These are phyloP conservation scores for Eutrema yunnanense DNA, from an alignment of 345 rosid genomes.

Conservation along the genomic window DNA sequence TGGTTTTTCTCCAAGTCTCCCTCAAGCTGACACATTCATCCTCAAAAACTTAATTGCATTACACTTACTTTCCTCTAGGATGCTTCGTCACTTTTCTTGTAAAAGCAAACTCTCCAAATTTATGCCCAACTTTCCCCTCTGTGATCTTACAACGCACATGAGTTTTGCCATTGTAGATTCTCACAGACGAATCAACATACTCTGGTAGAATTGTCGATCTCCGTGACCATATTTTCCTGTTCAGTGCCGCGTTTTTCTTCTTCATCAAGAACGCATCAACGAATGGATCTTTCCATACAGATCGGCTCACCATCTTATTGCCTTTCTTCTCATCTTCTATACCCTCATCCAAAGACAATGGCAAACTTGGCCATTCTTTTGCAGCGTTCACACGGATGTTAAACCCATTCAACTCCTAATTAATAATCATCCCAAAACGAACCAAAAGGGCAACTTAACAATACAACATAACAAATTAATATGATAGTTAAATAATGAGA, in stretches of 20 bases:
- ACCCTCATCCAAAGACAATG: conserved; percentile 22
- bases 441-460: neutral
- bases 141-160: conserved; percentile 44
- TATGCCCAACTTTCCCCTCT: conserved; percentile 44
- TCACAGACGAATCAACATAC: conserved; percentile 32
- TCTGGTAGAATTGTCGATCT: conserved; percentile 46
- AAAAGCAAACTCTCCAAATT: conserved; percentile 46
- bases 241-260: conserved; percentile 30
- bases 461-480: neutral
- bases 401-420: conserved; percentile 55
- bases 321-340: conserved; percentile 16
- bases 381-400: conserved; percentile 54
- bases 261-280: conserved; percentile 45
- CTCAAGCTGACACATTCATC: neutral
- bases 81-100: conserved; percentile 35
- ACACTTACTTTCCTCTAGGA: conserved; percentile 16
- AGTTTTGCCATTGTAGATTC: conserved; percentile 45
- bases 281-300: conserved; percentile 46
- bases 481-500: neutral
- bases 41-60: neutral
- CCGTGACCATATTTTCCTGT: conserved; percentile 45
- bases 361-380: conserved; percentile 35
- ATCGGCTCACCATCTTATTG: conserved; percentile 25
- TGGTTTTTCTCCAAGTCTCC: neutral
- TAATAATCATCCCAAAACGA: conserved; percentile 3